Evolutionary conservation across 129 eudicot genomes (phyloP), one percentile per base, ranked within the genome.

Genomic region (Tagetes patula): DNA sequence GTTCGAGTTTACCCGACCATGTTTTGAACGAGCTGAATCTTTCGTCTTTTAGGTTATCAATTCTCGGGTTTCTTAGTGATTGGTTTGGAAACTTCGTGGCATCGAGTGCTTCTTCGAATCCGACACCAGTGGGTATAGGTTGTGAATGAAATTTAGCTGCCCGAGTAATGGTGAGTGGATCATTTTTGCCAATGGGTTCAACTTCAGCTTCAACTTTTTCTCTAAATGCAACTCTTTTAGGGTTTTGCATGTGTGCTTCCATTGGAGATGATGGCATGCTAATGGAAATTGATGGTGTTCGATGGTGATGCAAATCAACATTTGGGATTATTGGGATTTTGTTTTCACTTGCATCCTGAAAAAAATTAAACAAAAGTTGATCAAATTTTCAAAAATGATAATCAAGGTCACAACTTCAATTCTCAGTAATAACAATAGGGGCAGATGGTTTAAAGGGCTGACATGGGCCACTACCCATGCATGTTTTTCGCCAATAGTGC

Each of bases 231-330:
- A 84, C 95, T 65, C 45, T 80, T 62, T 80, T 85, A 12, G 60
- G 27, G 67, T 49, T 75, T 11, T 75, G 80, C n/a, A 73, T 32
- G 41, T 80, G 84, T 13, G n/a, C 74, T 79, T 75, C 82, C 13
- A 63, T 47, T 6, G 96, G 96, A 40, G 97, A 85, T 8, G 91
- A 84, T 6, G 97, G 97, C 92, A 91, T 86, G 75, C 92, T 88
- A 65, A 86, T 82, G 61, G 97, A 91, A 55, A 91, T 75, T 67
- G 90, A 85, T 9, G 80, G 91, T 7, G 66, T 82, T 75, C 86
- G 77, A 67, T 83, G 85, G 52, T 65, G 73, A 77, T 65, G 75
- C 63, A 55, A 60, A 67, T 40, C 46, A 65, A 11, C 79, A 41
- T 36, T 56, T 27, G 73, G 73, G 48, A 6, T 50, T 39, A 76